Conservation (phyloP, 2,329 filamentous ascomycete genomes). For the Clarireedia hainanense region DNA sequence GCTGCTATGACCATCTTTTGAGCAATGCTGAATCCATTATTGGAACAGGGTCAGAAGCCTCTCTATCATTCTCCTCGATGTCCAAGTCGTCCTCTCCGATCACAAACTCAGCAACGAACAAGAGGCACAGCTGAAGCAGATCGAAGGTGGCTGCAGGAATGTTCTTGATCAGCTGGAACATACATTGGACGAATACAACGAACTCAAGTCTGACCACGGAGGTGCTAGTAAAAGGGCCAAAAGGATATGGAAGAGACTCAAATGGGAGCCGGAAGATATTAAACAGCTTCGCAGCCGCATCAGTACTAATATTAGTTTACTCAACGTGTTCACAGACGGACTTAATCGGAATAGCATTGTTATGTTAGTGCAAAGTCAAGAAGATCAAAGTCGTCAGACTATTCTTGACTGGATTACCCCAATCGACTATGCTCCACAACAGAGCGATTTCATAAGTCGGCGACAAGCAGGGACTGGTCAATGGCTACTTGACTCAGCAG, state of each 20-base stretch:
- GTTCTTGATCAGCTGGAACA: slow-evolving; percentile 13
- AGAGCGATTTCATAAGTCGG: slow-evolving; percentile 31
- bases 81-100: slow-evolving; percentile 17
- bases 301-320: slow-evolving; percentile 22
- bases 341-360: too few species aligned
- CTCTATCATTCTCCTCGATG: slow-evolving; percentile 7
- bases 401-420: slow-evolving; percentile 33
- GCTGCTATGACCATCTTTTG: too few species aligned
- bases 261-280: slow-evolving; percentile 20
- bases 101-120: slow-evolving; percentile 15
- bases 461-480: too few species aligned
- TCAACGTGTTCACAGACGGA: slow-evolving; percentile 4
- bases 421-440: slow-evolving; percentile 31
- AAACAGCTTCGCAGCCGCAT: slow-evolving; percentile 17
- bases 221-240: slow-evolving; percentile 10
- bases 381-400: too few species aligned
- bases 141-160: slow-evolving; percentile 13
- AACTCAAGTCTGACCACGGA: slow-evolving; percentile 6
- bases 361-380: too few species aligned
- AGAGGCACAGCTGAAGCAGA: slow-evolving; percentile 15
- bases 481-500: too few species aligned
- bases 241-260: slow-evolving; percentile 23
- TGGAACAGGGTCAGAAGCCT: slow-evolving; percentile 9
- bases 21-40: too few species aligned
- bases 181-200: slow-evolving; percentile 5